These are phyloP conservation scores for Globisporangium viniferum DNA, from an alignment of 352 stramenopile species.

Conservation along the genomic window DNA sequence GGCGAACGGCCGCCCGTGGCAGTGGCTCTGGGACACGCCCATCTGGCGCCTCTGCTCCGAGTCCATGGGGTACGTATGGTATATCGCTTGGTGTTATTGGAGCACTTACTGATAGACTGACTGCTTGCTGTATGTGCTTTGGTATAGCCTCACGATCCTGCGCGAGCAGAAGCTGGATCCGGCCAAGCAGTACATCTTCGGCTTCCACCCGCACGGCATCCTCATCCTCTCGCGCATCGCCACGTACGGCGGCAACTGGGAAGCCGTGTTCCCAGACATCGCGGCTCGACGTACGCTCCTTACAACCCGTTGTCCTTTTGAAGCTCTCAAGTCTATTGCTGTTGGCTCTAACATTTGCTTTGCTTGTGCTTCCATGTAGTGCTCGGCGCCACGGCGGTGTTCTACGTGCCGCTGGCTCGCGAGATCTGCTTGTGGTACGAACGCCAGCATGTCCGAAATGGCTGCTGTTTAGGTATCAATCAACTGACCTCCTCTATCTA, in stretches of 20 bases:
- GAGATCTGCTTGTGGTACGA: slow-evolving; percentile 22
- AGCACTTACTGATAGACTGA: too few relatives aligned
- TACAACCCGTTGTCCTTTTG: too few relatives aligned
- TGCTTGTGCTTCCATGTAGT: background rate
- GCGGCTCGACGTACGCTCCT: slow-evolving; percentile 9
- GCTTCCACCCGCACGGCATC: slow-evolving; percentile 45
- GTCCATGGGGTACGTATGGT: background rate
- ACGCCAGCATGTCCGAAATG: too few relatives aligned
- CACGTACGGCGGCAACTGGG: slow-evolving; percentile 36
- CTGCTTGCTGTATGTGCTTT: too few relatives aligned
- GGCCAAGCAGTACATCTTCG: slow-evolving; percentile 33
- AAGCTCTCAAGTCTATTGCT: too few relatives aligned
- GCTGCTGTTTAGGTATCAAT: background rate
- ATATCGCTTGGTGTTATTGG: too few relatives aligned
- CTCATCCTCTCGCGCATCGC: slow-evolving; percentile 39
- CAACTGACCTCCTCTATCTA: too few relatives aligned
- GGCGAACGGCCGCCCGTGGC: slow-evolving; percentile 32
- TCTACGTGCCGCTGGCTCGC: slow-evolving; percentile 19
- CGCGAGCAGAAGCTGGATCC: slow-evolving; percentile 31
- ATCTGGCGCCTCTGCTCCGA: slow-evolving; percentile 27
- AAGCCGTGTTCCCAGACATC: slow-evolving; percentile 31
- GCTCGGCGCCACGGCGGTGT: slow-evolving; percentile 17
- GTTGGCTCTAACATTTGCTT: too few relatives aligned
- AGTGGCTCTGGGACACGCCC: slow-evolving; percentile 24
- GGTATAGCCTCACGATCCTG: slow-evolving; percentile 4